phyloP scores from a whole-genome alignment of 257 asterid species.

The Thymus quinquecostatus region DNA sequence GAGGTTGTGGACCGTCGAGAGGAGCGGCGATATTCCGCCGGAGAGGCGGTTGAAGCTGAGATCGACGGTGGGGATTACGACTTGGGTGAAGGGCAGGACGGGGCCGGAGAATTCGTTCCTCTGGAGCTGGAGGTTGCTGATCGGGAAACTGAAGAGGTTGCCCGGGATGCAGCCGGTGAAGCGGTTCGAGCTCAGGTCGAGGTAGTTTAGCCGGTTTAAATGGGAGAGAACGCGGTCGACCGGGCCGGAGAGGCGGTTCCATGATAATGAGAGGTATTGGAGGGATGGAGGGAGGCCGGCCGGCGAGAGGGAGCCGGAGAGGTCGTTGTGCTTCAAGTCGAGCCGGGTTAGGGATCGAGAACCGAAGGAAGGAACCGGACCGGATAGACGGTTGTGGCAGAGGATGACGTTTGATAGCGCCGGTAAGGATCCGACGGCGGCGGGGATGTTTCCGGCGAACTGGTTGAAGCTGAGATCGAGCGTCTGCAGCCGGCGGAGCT shows the following conservation, averaged over 20 bases:
- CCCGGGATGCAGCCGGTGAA: constrained; percentile 78
- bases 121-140: constrained; percentile 72
- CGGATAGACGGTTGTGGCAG: constrained; percentile 68
- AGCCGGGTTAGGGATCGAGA: constrained; percentile 71
- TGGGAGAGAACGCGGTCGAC: constrained; percentile 53
- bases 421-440: constrained; percentile 60
- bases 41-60: constrained; percentile 81
- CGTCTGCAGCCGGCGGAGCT: constrained; percentile 61
- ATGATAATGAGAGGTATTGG: constrained; percentile 69
- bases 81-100: constrained; percentile 57
- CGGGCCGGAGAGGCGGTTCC: constrained; percentile 75
- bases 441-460: constrained; percentile 58
- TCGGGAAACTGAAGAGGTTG: constrained; percentile 52
- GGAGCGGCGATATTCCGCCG: constrained; percentile 75
- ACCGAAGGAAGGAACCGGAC: constrained; percentile 61
- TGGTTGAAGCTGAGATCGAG: constrained; percentile 85
- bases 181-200: constrained; percentile 79
- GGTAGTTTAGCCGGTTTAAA: constrained; percentile 58
- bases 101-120: constrained; percentile 70
- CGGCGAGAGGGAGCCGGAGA: constrained; percentile 66
- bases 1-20: constrained; percentile 73
- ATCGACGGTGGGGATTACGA: constrained; percentile 71
- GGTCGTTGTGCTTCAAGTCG: constrained; percentile 73
- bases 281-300: constrained; percentile 70
- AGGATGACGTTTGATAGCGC: constrained; percentile 68